Conservation (phyloP, 768 basidiomycete genomes). For the Boletales sp. region DNA sequence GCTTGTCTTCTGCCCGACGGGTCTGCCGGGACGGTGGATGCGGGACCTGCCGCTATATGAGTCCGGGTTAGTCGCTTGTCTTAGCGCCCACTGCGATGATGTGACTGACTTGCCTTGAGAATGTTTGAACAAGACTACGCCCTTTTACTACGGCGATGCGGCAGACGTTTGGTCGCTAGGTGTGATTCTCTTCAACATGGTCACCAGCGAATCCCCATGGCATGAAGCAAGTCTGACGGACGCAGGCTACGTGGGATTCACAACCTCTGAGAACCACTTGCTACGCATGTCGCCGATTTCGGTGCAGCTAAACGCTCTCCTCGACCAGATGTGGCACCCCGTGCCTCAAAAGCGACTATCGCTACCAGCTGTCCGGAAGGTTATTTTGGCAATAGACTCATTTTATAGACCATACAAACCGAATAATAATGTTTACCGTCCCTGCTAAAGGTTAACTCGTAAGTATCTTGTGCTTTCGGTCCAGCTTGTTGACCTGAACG, state of each 20-base stretch:
- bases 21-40: no score
- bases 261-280: not conserved
- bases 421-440: no score
- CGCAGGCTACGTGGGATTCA: constrained; percentile 1
- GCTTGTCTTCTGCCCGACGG: no score
- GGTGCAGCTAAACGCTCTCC: constrained; percentile 1
- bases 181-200: constrained; percentile 71
- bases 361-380: constrained; percentile 17
- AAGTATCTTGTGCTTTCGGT: not conserved
- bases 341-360: constrained; percentile 8
- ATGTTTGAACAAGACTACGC: no score
- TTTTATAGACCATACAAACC: constrained; percentile 7
- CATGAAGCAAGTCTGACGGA: constrained; percentile 5
- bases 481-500: constrained; percentile 1
- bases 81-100: no score
- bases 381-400: constrained; percentile 9
- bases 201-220: constrained; percentile 43
- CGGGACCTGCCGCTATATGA: no score
- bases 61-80: no score
- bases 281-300: constrained; percentile 9
- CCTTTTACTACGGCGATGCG: no score
- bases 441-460: constrained; percentile 13
- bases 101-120: no score
- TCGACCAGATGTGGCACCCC: constrained; percentile 15
- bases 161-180: no score